Conservation (phyloP, 768 basidiomycete genomes). For the Pisolithus tinctorius region DNA sequence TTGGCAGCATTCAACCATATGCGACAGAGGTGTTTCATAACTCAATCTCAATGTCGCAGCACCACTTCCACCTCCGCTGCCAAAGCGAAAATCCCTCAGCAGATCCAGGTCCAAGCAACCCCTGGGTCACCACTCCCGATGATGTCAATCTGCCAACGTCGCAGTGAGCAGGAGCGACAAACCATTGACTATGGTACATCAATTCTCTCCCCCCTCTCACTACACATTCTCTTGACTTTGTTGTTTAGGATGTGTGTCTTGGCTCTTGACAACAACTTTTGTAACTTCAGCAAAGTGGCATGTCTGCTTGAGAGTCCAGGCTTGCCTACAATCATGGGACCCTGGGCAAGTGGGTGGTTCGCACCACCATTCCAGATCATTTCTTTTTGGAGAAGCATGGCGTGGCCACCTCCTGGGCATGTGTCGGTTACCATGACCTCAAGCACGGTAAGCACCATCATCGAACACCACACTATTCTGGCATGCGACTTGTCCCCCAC, state of each 20-base stretch:
- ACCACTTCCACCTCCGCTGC: not conserved
- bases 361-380: not conserved
- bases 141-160: no score
- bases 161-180: no score
- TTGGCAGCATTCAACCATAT: not conserved
- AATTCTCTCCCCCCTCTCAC: no score
- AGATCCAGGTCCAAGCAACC: not conserved
- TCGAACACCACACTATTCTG: not conserved
- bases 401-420: not conserved
- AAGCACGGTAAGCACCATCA: not conserved
- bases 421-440: not conserved
- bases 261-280: not conserved
- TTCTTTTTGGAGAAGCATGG: not conserved
- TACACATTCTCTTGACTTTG: not conserved
- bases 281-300: not conserved
- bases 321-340: not conserved
- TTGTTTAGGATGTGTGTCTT: not conserved
- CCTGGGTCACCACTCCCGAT: no score
- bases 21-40: no score
- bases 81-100: not conserved
- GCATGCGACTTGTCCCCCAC: not conserved
- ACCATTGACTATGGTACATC: no score
- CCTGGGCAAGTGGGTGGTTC: not conserved
- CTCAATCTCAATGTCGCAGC: not conserved
- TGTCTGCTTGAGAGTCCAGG: not conserved